Evolutionary conservation across 768 basidiomycete species (phyloP).

Genomic region (Mycena leptocephala): DNA sequence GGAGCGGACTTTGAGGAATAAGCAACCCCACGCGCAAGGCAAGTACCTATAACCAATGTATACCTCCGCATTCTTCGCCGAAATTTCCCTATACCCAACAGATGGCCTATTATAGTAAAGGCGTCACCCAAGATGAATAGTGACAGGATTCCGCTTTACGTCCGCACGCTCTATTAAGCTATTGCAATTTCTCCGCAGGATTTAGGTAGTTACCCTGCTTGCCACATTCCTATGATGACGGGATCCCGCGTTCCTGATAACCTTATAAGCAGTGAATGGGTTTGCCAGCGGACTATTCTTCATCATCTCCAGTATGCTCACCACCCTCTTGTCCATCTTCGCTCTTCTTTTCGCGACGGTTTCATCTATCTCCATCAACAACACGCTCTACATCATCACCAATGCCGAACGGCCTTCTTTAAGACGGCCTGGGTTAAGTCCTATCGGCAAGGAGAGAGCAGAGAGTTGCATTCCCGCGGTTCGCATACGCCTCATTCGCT

Average conservation of each 20-base stretch:
- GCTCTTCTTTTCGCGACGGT: background rate
- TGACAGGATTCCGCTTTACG: background rate
- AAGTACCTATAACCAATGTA: background rate
- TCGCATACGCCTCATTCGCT: background rate
- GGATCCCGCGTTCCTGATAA: background rate
- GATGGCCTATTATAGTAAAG: background rate
- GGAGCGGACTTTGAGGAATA: background rate
- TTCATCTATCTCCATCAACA: constrained; percentile 4
- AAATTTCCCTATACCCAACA: background rate
- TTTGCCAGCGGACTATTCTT: background rate
- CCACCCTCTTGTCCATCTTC: background rate
- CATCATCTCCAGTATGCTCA: background rate
- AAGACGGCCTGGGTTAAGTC: background rate
- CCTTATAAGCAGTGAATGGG: background rate
- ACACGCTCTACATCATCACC: background rate
- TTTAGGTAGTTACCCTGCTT: background rate
- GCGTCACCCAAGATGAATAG: too few species aligned
- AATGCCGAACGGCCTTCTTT: background rate
- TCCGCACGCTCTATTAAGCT: background rate
- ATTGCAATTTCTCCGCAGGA: background rate
- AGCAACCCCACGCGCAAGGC: background rate
- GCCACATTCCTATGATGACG: background rate
- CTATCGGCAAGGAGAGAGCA: background rate
- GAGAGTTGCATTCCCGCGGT: background rate
- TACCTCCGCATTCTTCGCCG: background rate